Base-by-base conservation (phyloP, 2,329 filamentous ascomycete species). In the Dothistroma septosporum region DNA sequence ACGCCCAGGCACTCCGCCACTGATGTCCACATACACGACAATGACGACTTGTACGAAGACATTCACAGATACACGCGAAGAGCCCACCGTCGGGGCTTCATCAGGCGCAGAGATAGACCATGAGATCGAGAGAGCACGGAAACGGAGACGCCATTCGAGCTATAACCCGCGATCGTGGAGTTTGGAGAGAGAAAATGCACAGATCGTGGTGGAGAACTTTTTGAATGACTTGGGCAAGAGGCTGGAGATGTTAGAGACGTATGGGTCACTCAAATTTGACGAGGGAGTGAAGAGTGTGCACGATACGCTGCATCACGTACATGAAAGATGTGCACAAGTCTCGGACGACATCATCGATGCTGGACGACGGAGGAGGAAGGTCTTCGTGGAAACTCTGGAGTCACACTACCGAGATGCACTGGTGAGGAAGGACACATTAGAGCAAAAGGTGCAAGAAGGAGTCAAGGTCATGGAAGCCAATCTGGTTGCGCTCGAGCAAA, bases 351-450 rank as follows among this genome's bases (percentile, higher is more conserved):
- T 97, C 52, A 85, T 97, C 67, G 94, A 92, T 59, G 90, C 90
- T 41, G 92, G 94, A 22, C 87, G 90, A 56, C 86, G 91, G 65
- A 85, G 92, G 62, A 86, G 95, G 61, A 89, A 91, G 65, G 85
- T 97, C 61, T 87, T 97, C 79, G 91, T 99, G 35, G 93, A 97
- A 69, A 96, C 92, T 0, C 80, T 99, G 14, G 94, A 99, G 75
- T 83, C 83, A 31, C 84, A 90, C 65, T 99, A 97, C 76, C 88
- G 95, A 64, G 90, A 94, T 68, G 92, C 90, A 0, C 77, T 99
- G 65, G 87, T 85, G 16, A 90, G 89, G 2, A 91, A 92, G 65
- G 92, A 91, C 72, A 92, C 91, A 0, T 78, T 97, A 69, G 91
- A 94, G 70, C 92, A 96, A 69, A 97, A 97, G 78, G 92, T 93